Conservation (phyloP, 306 rosid species). For the Geum urbanum region DNA sequence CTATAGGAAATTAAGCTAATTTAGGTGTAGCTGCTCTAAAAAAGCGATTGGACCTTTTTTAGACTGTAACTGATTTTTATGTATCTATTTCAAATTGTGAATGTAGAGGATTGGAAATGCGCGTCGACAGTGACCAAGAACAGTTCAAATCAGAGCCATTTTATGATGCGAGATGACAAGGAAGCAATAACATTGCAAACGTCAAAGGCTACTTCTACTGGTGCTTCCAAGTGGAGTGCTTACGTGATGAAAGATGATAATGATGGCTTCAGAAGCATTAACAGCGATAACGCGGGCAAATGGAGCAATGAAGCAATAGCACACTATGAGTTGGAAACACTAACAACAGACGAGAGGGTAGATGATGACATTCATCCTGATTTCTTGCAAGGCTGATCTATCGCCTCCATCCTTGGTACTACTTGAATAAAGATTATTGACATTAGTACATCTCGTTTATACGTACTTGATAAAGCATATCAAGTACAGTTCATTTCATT, state of each 20-base stretch:
- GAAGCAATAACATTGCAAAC: slow-evolving; percentile 21
- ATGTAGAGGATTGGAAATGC: slow-evolving; percentile 16
- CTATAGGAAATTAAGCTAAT: neutral
- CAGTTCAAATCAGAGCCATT: slow-evolving; percentile 21
- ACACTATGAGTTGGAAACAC: slow-evolving; percentile 13
- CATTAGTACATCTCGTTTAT: neutral
- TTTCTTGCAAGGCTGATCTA: slow-evolving; percentile 41
- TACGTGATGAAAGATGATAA: slow-evolving; percentile 41
- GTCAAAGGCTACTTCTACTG: slow-evolving; percentile 12
- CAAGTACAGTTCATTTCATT: too few relatives aligned
- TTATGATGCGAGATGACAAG: slow-evolving; percentile 6
- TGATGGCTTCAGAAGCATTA: slow-evolving; percentile 17
- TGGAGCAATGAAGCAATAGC: neutral
- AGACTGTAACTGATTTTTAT: neutral
- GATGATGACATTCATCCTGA: slow-evolving; percentile 85
- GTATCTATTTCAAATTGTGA: slow-evolving; percentile 29
- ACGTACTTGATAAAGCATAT: too few relatives aligned
- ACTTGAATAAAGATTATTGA: neutral
- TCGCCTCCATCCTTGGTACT: neutral
- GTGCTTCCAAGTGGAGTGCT: slow-evolving; percentile 62
- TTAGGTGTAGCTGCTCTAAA: too few relatives aligned
- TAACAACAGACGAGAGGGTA: slow-evolving; percentile 48
- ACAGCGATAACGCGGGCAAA: slow-evolving; percentile 13
- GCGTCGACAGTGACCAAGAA: slow-evolving; percentile 13
- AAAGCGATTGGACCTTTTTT: too few relatives aligned